Conservation (phyloP, 2,329 filamentous ascomycete species). For the Cadophora luteo-olivacea region DNA sequence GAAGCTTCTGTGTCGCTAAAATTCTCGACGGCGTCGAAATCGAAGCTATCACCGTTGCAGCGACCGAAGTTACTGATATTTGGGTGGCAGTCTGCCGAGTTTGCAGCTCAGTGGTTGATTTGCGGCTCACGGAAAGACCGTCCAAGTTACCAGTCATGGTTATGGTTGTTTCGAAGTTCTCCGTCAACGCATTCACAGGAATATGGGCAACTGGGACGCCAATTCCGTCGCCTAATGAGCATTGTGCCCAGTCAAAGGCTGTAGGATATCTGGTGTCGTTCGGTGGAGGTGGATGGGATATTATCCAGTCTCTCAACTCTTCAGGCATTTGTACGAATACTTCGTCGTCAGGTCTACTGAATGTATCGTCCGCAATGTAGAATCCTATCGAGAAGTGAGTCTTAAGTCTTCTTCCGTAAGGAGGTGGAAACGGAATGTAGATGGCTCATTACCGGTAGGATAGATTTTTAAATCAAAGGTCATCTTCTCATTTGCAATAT, state of each 20-base stretch:
- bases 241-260: slow-evolving; percentile 20
- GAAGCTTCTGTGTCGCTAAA: too few relatives aligned
- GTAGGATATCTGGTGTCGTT: slow-evolving; percentile 7
- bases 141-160: slow-evolving; percentile 24
- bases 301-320: slow-evolving; percentile 27
- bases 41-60: too few relatives aligned
- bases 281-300: slow-evolving; percentile 18
- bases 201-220: slow-evolving; percentile 31
- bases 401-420: too few relatives aligned
- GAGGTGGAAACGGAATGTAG: too few relatives aligned
- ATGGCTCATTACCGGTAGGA: too few relatives aligned
- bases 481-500: too few relatives aligned
- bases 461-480: too few relatives aligned
- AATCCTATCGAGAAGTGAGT: too few relatives aligned
- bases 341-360: slow-evolving; percentile 12
- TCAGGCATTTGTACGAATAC: slow-evolving; percentile 19
- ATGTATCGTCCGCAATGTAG: slow-evolving; percentile 11
- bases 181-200: slow-evolving; percentile 25
- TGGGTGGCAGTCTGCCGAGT: background rate
- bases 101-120: background rate
- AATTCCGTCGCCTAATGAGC: slow-evolving; percentile 22
- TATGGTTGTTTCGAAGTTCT: slow-evolving; percentile 11
- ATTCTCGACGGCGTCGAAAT: too few relatives aligned
- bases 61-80: too few relatives aligned
- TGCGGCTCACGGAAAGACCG: background rate